Base-by-base conservation (phyloP, 495 filamentous ascomycete genomes). In the Podospora tetraspora region DNA sequence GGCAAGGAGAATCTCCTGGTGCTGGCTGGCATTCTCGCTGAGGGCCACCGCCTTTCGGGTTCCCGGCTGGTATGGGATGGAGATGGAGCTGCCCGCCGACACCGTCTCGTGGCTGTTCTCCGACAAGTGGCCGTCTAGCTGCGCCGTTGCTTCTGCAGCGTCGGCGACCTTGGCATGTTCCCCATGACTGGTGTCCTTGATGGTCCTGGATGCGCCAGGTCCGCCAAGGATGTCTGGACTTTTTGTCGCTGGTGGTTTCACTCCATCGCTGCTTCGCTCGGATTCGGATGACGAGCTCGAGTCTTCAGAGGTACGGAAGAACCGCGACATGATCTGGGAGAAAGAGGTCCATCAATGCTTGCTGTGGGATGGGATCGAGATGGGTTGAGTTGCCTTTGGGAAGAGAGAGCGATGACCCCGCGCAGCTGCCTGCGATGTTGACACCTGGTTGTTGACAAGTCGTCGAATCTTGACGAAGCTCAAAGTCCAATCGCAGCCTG, bases 231-330 rank as follows among this genome's bases (percentile, higher is more conserved):
- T 8, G 19, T 0, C 3, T n/a, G 16, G 2, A 1, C 6, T 8
- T 52, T 52, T n/a, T n/a, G 3, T 12, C 37, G 16, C 1, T 0
- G 19, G 43, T 8, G 43, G 43, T 9, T 52, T 52, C 43, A 7
- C 19, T n/a, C 43, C n/a, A n/a, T 37, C 37, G 62, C 24, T 8
- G 21, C 13, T 21, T 30, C 0, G 8, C 22, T 64, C 62, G 13
- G 32, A 52, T 23, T 27, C 62, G 24, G 62, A 52, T 24, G 62
- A 64, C 32, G 62, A 24, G 62, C 62, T 64, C 32, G 62, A 64
- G 37, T 64, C 62, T 19, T 64, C 62, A 13, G 62, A 22, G 37
- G 30, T 24, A 64, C 62, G 62, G 62, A 64, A 64, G 62, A 64
- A 64, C 62, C 62, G 62, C 62, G 62, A 64, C 62, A 64, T 64